These are phyloP conservation scores for Colletotrichum theobromicola DNA, from an alignment of 2,329 filamentous ascomycete genomes.

Conservation along the genomic window DNA sequence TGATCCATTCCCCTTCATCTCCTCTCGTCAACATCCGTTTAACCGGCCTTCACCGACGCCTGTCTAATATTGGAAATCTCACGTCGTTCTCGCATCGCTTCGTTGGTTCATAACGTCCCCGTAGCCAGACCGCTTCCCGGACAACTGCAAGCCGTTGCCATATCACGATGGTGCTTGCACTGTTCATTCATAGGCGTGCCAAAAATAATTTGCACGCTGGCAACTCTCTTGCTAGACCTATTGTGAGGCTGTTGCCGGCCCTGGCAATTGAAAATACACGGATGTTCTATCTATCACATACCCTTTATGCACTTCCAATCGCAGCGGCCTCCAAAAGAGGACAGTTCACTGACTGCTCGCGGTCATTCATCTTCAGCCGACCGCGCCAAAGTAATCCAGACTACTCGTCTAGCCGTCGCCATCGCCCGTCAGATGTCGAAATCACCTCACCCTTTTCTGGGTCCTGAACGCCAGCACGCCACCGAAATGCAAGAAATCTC, in stretches of 20 bases:
- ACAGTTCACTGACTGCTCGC: background rate
- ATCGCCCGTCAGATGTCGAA: background rate
- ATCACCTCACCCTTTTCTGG: background rate
- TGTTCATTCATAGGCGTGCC: background rate
- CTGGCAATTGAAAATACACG: background rate
- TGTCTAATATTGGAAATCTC: background rate
- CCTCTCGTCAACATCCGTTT: background rate
- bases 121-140: background rate
- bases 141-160: background rate
- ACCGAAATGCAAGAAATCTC: constrained; percentile 14
- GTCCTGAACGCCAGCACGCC: constrained; percentile 14
- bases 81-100: background rate
- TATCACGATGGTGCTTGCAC: background rate
- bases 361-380: background rate
- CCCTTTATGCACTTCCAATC: background rate
- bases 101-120: background rate
- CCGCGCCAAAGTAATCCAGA: background rate
- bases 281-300: background rate
- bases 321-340: background rate
- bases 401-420: background rate
- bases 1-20: background rate
- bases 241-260: background rate
- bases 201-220: background rate
- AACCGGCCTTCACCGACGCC: background rate
- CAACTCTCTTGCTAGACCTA: background rate